Conservation (phyloP, 768 basidiomycete genomes). For the Chalciporus chontae region DNA sequence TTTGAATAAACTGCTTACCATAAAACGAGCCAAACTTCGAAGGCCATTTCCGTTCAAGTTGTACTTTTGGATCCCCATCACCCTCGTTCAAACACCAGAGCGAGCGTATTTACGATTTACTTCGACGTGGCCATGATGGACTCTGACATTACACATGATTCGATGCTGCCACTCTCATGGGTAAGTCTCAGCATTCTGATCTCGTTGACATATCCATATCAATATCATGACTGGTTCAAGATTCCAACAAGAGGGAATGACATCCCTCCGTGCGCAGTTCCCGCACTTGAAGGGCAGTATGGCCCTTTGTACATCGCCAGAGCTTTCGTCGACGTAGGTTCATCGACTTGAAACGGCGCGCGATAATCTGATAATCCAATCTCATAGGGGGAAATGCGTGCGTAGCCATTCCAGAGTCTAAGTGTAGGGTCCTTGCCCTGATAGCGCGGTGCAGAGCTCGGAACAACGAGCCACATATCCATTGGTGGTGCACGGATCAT, state of each 20-base stretch:
- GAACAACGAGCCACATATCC: slow-evolving; percentile 10
- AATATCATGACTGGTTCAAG: not conserved
- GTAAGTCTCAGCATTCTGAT: slow-evolving; percentile 1
- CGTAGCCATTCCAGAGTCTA: not conserved
- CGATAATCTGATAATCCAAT: slow-evolving; percentile 3
- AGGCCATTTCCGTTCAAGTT: not conserved
- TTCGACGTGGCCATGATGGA: slow-evolving; percentile 5
- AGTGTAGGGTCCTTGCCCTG: not conserved
- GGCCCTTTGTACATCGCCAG: slow-evolving; percentile 21
- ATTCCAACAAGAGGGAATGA: slow-evolving; percentile 14
- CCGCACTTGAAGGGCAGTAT: slow-evolving; percentile 1
- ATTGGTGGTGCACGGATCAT: slow-evolving; percentile 14
- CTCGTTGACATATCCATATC: not conserved
- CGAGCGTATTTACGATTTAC: not conserved
- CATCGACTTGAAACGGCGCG: not conserved
- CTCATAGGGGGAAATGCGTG: slow-evolving; percentile 19
- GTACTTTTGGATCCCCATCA: not conserved
- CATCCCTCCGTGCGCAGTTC: slow-evolving; percentile 20
- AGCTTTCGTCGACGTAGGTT: slow-evolving; percentile 11
- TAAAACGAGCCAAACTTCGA: not conserved
- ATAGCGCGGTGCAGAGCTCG: slow-evolving; percentile 10
- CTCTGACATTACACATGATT: not conserved
- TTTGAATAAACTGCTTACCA: not conserved
- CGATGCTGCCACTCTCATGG: slow-evolving; percentile 13
- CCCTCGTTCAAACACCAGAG: not conserved